phyloP scores from a whole-genome alignment of 2,329 filamentous ascomycete species.

The Tolypocladium amazonense region DNA sequence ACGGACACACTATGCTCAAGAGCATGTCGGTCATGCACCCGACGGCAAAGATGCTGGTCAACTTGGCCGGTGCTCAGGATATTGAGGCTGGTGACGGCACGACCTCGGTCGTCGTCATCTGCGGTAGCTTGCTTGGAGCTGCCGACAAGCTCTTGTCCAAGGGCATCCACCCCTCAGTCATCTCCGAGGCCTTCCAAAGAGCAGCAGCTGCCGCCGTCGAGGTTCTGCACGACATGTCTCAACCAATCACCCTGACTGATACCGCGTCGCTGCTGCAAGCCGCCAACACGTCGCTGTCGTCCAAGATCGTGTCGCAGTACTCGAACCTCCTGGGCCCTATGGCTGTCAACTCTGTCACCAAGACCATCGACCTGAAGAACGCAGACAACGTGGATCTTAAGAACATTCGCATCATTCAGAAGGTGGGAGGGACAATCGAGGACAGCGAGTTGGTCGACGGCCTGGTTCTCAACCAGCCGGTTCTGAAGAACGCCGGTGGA shows the following conservation, averaged over 20 bases:
- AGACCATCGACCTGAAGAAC: constrained; percentile 90
- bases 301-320: constrained; percentile 97
- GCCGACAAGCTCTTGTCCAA: constrained; percentile 85
- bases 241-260: constrained; percentile 81
- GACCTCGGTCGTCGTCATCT: constrained; percentile 96
- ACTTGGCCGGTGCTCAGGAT: constrained; percentile 93
- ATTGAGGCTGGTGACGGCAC: constrained; percentile 98
- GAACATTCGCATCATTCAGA: constrained; percentile 96
- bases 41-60: constrained; percentile 98
- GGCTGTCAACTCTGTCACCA: constrained; percentile 92
- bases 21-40: constrained; percentile 99
- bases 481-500: constrained; percentile 87
- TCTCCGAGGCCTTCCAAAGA: constrained; percentile 94
- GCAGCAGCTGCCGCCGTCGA: constrained; percentile 82
- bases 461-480: constrained; percentile 80
- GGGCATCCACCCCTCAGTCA: constrained; percentile 94
- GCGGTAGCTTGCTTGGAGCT: constrained; percentile 85
- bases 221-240: constrained; percentile 89
- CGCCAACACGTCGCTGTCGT: constrained; percentile 91
- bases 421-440: constrained; percentile 94
- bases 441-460: constrained; percentile 97
- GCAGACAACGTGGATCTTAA: constrained; percentile 94
- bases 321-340: constrained; percentile 92
- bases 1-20: constrained; percentile 97
- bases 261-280: constrained; percentile 87